A percentile compares a stretch with the other conserved stretches of the same genome.
Evolutionary conservation across 805 yeast species (phyloP).

Genomic region (Nakazawaea wyomingensis): DNA sequence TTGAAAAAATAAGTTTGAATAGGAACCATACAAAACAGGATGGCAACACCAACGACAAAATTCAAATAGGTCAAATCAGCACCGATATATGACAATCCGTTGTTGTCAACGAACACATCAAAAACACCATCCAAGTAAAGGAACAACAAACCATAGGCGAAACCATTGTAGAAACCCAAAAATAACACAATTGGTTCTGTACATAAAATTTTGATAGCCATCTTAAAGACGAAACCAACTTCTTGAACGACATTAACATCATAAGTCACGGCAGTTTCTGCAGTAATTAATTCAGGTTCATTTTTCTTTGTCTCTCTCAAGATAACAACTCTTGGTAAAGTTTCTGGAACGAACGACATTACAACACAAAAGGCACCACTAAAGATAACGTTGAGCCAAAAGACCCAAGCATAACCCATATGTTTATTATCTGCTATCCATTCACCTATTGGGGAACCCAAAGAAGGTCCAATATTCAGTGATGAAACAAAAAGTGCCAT

Average conservation of each 20-base stretch:
- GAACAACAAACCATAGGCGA: slow-evolving; percentile 30
- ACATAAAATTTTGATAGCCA: slow-evolving; percentile 28
- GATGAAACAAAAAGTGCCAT: slow-evolving; percentile 30
- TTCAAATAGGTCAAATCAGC: slow-evolving; percentile 30
- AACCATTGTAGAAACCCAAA: slow-evolving; percentile 30
- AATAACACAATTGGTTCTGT: slow-evolving; percentile 31
- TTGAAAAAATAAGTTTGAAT: slow-evolving; percentile 27
- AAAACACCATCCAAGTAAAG: slow-evolving; percentile 31
- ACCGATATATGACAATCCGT: slow-evolving; percentile 25
- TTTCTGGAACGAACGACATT: slow-evolving; percentile 26
- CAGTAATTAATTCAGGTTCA: slow-evolving; percentile 12
- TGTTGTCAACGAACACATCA: slow-evolving; percentile 28
- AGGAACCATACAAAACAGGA: slow-evolving; percentile 25
- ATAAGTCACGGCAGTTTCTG: slow-evolving; percentile 20
- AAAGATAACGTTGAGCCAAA: slow-evolving; percentile 27
- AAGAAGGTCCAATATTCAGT: slow-evolving; percentile 31
- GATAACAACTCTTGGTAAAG: slow-evolving; percentile 31
- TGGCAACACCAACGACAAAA: slow-evolving; percentile 29
- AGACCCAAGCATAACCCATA: slow-evolving; percentile 29
- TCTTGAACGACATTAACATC: slow-evolving; percentile 22
- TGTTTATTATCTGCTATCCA: slow-evolving; percentile 25
- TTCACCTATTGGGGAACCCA: slow-evolving; percentile 33
- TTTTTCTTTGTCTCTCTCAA: slow-evolving; percentile 22
- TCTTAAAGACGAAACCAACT: slow-evolving; percentile 23
- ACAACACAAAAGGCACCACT: slow-evolving; percentile 21